Percentiles rank a stretch among this genome's conserved stretches.
Evolutionary conservation across 306 rosid species (phyloP).

Genomic region (Coriaria nepalensis): DNA sequence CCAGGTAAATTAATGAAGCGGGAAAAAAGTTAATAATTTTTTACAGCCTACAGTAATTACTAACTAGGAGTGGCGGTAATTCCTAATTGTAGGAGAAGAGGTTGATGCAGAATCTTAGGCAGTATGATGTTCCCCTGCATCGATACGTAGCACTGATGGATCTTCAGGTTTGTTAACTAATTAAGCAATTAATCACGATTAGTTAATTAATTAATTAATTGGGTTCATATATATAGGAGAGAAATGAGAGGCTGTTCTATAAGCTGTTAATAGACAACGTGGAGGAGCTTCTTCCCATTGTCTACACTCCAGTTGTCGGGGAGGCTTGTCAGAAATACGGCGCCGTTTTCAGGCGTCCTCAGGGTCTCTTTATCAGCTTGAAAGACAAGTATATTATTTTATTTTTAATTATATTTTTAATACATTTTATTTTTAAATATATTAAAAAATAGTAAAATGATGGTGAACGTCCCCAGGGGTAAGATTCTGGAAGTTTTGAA

Average conservation of each 20-base stretch:
- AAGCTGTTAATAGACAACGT: constrained; percentile 78
- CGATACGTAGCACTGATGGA: constrained; percentile 90
- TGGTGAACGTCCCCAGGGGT: constrained; percentile 58
- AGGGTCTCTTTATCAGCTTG: constrained; percentile 89
- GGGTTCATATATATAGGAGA: constrained; percentile 41
- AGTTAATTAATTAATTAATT: constrained; percentile 1
- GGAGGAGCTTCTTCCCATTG: constrained; percentile 88
- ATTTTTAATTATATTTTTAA: no score
- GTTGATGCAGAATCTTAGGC: constrained; percentile 73
- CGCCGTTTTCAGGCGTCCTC: constrained; percentile 79
- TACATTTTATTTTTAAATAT: no score
- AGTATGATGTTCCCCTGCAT: constrained; percentile 83
- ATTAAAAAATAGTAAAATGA: no score
- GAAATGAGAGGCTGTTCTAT: constrained; percentile 87
- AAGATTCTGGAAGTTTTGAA: constrained; percentile 84
- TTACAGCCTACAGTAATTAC: not conserved
- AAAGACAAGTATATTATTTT: constrained; percentile 55
- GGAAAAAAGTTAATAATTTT: not conserved
- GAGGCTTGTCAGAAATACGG: constrained; percentile 99
- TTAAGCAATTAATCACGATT: not conserved
- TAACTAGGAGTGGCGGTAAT: not conserved
- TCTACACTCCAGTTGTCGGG: constrained; percentile 92
- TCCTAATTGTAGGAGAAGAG: constrained; percentile 55
- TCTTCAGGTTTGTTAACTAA: constrained; percentile 57
- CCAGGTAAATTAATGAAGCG: constrained; percentile 36